Conservation (phyloP, 1,284 basidiomycete genomes). For the Cutaneotrichosporon daszewskae region DNA sequence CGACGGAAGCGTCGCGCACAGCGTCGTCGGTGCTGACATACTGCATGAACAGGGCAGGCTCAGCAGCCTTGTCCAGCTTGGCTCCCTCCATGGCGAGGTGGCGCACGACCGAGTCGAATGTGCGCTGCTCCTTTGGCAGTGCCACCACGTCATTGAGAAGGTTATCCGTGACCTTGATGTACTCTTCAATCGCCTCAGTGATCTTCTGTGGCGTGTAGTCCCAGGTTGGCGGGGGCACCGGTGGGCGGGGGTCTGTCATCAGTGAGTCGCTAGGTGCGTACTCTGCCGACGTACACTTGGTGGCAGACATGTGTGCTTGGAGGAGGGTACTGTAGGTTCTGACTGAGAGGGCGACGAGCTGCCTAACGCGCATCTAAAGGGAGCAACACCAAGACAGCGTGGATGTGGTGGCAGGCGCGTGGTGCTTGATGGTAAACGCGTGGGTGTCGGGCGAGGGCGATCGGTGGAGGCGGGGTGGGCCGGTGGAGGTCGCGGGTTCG, state of each 20-base stretch:
- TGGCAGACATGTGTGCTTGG: too few species aligned
- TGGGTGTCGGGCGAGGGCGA: too few species aligned
- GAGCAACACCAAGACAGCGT: too few species aligned
- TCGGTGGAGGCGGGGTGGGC: too few species aligned
- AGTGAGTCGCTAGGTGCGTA: too few species aligned
- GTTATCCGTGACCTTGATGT: slow-evolving; percentile 4
- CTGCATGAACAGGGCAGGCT: slow-evolving; percentile 13
- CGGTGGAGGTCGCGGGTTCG: too few species aligned
- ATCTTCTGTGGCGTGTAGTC: slow-evolving; percentile 10
- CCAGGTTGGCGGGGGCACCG: slow-evolving; percentile 14
- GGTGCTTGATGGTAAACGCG: too few species aligned
- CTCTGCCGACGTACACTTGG: too few species aligned
- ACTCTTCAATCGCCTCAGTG: slow-evolving; percentile 5
- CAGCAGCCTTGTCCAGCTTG: slow-evolving; percentile 2
- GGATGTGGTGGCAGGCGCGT: too few species aligned
- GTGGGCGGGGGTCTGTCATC: slow-evolving; percentile 12
- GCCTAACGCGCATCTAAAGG: too few species aligned
- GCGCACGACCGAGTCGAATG: slow-evolving; percentile 14
- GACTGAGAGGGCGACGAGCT: too few species aligned
- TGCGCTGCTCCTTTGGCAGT: slow-evolving; percentile 16
- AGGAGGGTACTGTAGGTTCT: too few species aligned
- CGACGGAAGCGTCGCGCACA: slow-evolving; percentile 14
- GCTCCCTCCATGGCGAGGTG: slow-evolving; percentile 9
- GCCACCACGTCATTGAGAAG: slow-evolving; percentile 12
- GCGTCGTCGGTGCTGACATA: slow-evolving; percentile 16